Base-by-base conservation (phyloP, 139 green algal species). In the Chlorella vulgaris region DNA sequence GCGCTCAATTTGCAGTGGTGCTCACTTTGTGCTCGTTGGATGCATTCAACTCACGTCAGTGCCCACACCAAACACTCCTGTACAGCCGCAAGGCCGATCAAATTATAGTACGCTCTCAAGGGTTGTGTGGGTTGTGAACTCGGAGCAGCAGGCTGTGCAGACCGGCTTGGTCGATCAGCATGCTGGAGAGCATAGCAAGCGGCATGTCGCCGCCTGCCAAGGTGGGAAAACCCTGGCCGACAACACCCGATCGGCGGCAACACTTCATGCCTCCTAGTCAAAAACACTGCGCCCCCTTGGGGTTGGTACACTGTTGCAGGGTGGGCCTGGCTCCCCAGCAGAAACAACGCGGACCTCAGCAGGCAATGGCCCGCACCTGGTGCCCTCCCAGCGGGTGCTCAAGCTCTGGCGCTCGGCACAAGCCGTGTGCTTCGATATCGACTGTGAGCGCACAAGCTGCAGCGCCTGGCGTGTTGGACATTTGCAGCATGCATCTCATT, bases 401-500 rank as follows among this genome's bases (percentile, higher is more conserved):
- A 77, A 82, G 40, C 70, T 88, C 2, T 89, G 85, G 85, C 71
- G 77, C 28, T 66, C 28, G n/a, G 85, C 85, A 2, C 47, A 84
- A 8, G 83, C 86, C 7, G 90, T 93, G 0, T 93, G 90, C 89
- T 93, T 93, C 47, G 90, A 93, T 69, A 86, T 93, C 2, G 90
- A 93, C 62, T 93, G 88, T 91, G 29, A 81, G 88, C 5, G 7
- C 2, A 7, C 4, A 22, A 3, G 2, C 22, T 26, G 22, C 38
- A 53, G 29, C 10, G 3, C 67, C 36, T 6, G n/a, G 18, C 7
- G 15, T 50, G 18, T n/a, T 6, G 4, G 18, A 19, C 21, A 24
- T 24, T 10, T 18, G 62, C 62, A 4, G n/a, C 4, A n/a, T 39
- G 7, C 7, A 24, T 28, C 24, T 2, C 33, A 29, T 47, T 18